Base-by-base conservation (phyloP, 768 basidiomycete species). In the Peribolospora kevripleyi region DNA sequence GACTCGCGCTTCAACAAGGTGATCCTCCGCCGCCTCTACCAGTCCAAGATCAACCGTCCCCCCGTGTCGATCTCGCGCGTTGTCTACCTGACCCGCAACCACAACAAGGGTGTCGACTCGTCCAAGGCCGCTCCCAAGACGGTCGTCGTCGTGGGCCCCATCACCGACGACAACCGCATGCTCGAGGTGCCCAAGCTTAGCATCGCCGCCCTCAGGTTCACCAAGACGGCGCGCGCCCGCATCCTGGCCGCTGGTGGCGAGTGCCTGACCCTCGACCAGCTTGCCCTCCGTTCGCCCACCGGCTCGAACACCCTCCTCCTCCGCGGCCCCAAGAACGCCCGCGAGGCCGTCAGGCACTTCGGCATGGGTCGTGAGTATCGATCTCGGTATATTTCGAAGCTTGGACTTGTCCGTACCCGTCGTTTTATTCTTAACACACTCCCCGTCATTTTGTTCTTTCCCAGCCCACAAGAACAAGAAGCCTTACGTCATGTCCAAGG, bases 341-440 rank as follows among this genome's bases (percentile, higher is more conserved):
- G 93, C 60, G 93, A 97, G 71, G 84, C 88, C 52, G 79, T 83
- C 74, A 88, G 85, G 70, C 91, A 97, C 77, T 95, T 95, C 69
- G 91, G 91, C 71, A 85, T 85, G 84, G 85, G 81, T 6, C 62
- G 60, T 43, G 38, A 36, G 38, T 60, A 14, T 41, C 43, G 9
- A 9, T 13, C n/a, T 49, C 46, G 42, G 2, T 4, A 42, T 6
- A 25, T 37, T 52, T 45, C 5, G 25, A 58, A 41, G n/a, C 38
- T 13, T 13, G 38, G n/a, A 40, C 38, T 41, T 11, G 25, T 46
- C 36, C 50, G 45, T 11, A 9, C 7, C 14, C 9, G n/a, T 50
- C n/a, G 14, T 11, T 11, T 49, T 39, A 11, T 46, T 40, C 3
- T 45, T 25, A 49, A 4, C 10, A 14, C 37, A 6, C 47, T 8